Evolutionary conservation across 1,284 basidiomycete species (phyloP), one percentile per base, ranked within the genome.

Genomic region (Tylopilus sp.): DNA sequence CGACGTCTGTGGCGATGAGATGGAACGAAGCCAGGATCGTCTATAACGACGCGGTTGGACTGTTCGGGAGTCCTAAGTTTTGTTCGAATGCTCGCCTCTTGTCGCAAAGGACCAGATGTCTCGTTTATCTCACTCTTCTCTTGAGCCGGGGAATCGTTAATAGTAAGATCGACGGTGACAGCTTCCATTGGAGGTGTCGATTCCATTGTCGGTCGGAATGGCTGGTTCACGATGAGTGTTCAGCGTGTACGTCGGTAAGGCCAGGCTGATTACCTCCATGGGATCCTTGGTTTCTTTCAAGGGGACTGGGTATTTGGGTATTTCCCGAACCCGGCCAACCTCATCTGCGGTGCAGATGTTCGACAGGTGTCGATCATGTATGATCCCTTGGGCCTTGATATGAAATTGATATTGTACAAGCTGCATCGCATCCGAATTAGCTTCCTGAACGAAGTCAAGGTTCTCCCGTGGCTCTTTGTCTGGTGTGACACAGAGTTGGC

Each of bases 121-220:
- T 46, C 30, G 24, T 30, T 42, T n/a, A 14, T 9, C 18, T 15
- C 9, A 21, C 10, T 36, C n/a, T 47, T 46, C 40, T 39, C 48
- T 33, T 29, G 51, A 34, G 21, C 43, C 3, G 66, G 59, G 37
- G 57, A 45, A 4, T 46, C 40, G n/a, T 61, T 58, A 15, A 51
- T 40, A 28, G 65, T 70, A 35, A 71, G 65, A 57, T 71, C 64
- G 40, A 66, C 60, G 4, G 52, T 58, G 8, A 53, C 20, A 12
- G 24, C 38, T 39, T 56, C 34, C 15, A 35, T 51, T 39, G 29
- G 42, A 31, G 50, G 52, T n/a, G 51, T 60, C 21, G 51, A 52
- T 29, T 53, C 44, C 40, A 35, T 9, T 7, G 43, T 31, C 14
- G 39, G 46, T 34, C 24, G 21, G 38, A 28, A 53, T 35, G 39